Conservation (phyloP, 805 yeast species). For the Candida khao-thaluensis region DNA sequence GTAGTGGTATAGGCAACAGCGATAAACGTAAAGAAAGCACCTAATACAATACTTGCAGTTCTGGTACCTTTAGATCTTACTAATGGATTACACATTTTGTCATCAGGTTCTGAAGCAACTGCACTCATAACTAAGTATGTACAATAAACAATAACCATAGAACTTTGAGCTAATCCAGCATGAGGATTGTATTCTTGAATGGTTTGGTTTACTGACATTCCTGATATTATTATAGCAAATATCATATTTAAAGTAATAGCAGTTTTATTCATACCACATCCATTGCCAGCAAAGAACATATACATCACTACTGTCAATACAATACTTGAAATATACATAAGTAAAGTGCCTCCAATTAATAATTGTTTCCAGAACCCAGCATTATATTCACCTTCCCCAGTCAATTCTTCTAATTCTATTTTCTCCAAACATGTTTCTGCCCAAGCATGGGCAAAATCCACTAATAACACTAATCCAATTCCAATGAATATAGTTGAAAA, state of each 20-base stretch:
- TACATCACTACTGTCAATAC: slow-evolving; percentile 78
- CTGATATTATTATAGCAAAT: slow-evolving; percentile 62
- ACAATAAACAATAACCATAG: slow-evolving; percentile 93
- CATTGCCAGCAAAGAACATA: slow-evolving; percentile 72
- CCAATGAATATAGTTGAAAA: slow-evolving; percentile 83
- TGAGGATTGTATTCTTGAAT: slow-evolving; percentile 92
- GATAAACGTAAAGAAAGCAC: slow-evolving; percentile 89
- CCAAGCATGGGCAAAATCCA: slow-evolving; percentile 98
- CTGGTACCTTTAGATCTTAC: slow-evolving; percentile 88
- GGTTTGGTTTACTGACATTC: slow-evolving; percentile 71
- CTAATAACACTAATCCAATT: slow-evolving; percentile 84
- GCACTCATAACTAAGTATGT: slow-evolving; percentile 90
- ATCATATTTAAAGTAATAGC: slow-evolving; percentile 78
- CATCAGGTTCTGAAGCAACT: slow-evolving; percentile 96
- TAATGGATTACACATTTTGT: slow-evolving; percentile 85
- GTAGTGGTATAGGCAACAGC: slow-evolving; percentile 98
- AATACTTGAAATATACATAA: slow-evolving; percentile 76
- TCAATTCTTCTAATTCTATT: slow-evolving; percentile 71
- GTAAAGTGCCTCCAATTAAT: slow-evolving; percentile 79
- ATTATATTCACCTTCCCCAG: slow-evolving; percentile 48
- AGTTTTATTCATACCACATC: slow-evolving; percentile 86
- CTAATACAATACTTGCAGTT: slow-evolving; percentile 80
- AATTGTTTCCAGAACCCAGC: slow-evolving; percentile 74
- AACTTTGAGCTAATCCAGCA: slow-evolving; percentile 94
- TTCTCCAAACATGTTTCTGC: slow-evolving; percentile 92